Percentiles rank a stretch among this genome's conserved stretches.
phyloP scores from a whole-genome alignment of 2,329 filamentous ascomycete genomes.

The Xylariaceae sp. region DNA sequence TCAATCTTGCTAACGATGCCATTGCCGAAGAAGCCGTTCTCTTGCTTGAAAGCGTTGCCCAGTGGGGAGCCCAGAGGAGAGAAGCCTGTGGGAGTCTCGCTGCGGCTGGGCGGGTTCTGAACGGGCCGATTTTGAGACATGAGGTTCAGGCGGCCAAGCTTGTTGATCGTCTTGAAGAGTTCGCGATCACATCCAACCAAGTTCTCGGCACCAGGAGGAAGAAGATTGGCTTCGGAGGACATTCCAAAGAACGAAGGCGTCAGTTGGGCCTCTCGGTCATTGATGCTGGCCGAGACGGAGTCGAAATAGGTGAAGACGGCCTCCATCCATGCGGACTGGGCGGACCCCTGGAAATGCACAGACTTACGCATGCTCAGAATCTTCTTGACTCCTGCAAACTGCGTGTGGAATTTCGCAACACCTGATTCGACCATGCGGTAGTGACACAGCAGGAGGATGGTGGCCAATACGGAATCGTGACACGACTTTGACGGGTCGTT shows the following conservation, averaged over 20 bases:
- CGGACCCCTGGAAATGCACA: constrained; percentile 49
- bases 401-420: constrained; percentile 87
- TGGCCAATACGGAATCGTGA: constrained; percentile 84
- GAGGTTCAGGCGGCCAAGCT: constrained; percentile 80
- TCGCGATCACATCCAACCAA: constrained; percentile 82
- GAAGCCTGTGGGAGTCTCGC: constrained; percentile 28
- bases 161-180: constrained; percentile 81
- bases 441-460: constrained; percentile 81
- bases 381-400: constrained; percentile 91
- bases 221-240: constrained; percentile 45
- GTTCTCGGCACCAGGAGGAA: constrained; percentile 70
- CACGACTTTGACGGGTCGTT: constrained; percentile 72
- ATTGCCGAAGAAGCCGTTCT: constrained; percentile 53
- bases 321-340: constrained; percentile 85
- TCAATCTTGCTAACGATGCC: constrained; percentile 58
- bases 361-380: constrained; percentile 72
- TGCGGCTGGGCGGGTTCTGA: constrained; percentile 34
- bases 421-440: constrained; percentile 94
- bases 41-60: constrained; percentile 42
- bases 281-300: constrained; percentile 86
- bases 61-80: constrained; percentile 43
- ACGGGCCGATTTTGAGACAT: constrained; percentile 69
- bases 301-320: constrained; percentile 94
- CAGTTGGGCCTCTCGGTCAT: constrained; percentile 84
- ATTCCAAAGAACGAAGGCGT: constrained; percentile 62